Evolutionary conservation across 2,329 filamentous ascomycete species (phyloP), one percentile per base, ranked within the genome.

Genomic region (Fusarium neocosmosporiellum): DNA sequence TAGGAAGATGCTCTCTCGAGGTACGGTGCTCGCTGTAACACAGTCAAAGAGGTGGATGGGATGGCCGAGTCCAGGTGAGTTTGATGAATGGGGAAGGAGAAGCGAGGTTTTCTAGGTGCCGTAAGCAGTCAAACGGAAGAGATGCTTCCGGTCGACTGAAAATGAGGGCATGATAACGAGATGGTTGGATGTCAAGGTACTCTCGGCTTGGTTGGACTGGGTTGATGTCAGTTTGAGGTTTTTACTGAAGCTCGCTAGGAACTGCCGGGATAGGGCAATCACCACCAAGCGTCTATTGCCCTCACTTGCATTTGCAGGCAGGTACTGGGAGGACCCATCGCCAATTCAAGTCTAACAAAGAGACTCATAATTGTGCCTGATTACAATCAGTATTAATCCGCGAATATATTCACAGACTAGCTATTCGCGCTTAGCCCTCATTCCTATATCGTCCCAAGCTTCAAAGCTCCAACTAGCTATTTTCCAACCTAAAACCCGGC

Each of bases 71-170:
- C 54, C 53, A 46, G n/a, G 54, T 27, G 58, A 22, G 57, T 24
- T 58, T 48, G 55, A 63, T 72, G 20, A 59, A 70, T 67, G 37
- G 59, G 70, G 66, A 73, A 72, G 66, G 50, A 70, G n/a, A 67
- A 61, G 43, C 34, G 29, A 34, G 34, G 57, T 33, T 22, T 22
- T n/a, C 24, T 59, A 59, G 27, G 37, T 41, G 13, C 37, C 37
- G 57, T 46, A 14, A 33, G 24, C 22, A 61, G 36, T 43, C 53
- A 39, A 63, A 58, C 58, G 59, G 37, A 65, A 54, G 39, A 70
- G 57, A 64, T 71, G 50, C 59, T 68, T 64, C 62, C 59, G 60
- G 27, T 14, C 61, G 29, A 50, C 55, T 27, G 22, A 59, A 22
- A 60, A 5, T 31, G 34, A 63, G 50, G 24, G 18, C 43, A 48